Conservation (phyloP, 2,329 filamentous ascomycete species). For the Pleurostoma richardsiae region DNA sequence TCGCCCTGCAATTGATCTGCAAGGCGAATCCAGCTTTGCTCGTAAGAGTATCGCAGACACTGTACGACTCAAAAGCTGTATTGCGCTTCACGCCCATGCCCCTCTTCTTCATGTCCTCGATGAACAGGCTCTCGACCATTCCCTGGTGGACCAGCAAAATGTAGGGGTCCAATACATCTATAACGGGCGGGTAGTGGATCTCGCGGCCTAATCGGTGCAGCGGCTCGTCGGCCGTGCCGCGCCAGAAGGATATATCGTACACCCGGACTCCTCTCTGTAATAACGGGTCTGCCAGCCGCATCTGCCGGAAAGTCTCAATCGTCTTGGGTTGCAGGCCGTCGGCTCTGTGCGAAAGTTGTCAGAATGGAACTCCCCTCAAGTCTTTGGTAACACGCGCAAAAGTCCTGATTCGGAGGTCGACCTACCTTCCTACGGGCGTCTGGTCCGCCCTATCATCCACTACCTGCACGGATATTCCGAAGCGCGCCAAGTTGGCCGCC, state of each 20-base stretch:
- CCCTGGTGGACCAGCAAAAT: conserved; percentile 64
- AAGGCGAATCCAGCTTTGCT: conserved; percentile 34
- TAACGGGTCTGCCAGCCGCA: conserved; percentile 65
- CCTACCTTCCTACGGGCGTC: conserved; percentile 36
- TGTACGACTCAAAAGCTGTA: conserved; percentile 57
- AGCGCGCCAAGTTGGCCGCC: conserved; percentile 47
- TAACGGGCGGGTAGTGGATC: conserved; percentile 60
- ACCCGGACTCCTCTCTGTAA: conserved; percentile 63
- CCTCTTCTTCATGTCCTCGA: conserved; percentile 62
- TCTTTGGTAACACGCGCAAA: too few relatives aligned
- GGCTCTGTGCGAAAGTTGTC: conserved; percentile 35
- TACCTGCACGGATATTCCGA: conserved; percentile 50
- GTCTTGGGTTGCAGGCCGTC: conserved; percentile 75
- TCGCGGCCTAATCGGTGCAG: conserved; percentile 39
- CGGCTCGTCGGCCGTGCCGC: conserved; percentile 52
- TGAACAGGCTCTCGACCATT: conserved; percentile 67
- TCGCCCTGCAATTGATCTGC: conserved; percentile 46
- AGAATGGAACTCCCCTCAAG: not conserved
- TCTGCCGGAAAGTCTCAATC: conserved; percentile 70
- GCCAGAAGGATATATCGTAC: conserved; percentile 71
- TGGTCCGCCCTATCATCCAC: conserved; percentile 54
- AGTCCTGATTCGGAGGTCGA: not conserved
- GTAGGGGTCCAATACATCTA: conserved; percentile 52
- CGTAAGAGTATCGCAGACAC: conserved; percentile 24
- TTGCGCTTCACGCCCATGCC: conserved; percentile 60